These are phyloP conservation scores for Boletus reticuloceps DNA, from an alignment of 768 basidiomycete species.

Conservation along the genomic window DNA sequence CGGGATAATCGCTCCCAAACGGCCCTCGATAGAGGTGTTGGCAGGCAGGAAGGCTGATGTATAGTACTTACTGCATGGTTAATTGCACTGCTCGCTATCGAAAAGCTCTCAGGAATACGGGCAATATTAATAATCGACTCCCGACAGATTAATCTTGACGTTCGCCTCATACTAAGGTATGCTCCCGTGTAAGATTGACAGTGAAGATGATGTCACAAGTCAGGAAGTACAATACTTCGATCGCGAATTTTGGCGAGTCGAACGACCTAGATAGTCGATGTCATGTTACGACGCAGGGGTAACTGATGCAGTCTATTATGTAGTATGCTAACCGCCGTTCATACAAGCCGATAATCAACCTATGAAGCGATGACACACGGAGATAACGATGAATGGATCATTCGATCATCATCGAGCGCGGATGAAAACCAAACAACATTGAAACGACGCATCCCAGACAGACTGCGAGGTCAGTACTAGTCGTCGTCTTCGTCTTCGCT, in stretches of 20 bases:
- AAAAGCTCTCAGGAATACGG: neutral
- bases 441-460: neutral
- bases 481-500: conserved; percentile 1
- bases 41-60: conserved; percentile 21
- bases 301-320: no score
- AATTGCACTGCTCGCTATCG: conserved; percentile 24
- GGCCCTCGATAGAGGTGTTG: conserved; percentile 25
- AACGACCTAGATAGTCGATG: no score
- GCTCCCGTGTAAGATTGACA: neutral
- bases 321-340: no score
- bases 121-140: neutral
- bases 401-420: neutral
- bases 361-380: no score
- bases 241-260: no score
- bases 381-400: neutral
- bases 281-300: no score
- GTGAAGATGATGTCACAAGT: no score
- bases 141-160: neutral
- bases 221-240: no score
- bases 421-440: neutral
- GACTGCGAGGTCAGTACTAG: neutral
- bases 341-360: no score
- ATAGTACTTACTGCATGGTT: conserved; percentile 25
- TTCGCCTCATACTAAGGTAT: neutral
- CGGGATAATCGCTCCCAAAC: conserved; percentile 32